Base-by-base conservation (phyloP, 495 filamentous ascomycete genomes). In the Aspergillus steynii region DNA sequence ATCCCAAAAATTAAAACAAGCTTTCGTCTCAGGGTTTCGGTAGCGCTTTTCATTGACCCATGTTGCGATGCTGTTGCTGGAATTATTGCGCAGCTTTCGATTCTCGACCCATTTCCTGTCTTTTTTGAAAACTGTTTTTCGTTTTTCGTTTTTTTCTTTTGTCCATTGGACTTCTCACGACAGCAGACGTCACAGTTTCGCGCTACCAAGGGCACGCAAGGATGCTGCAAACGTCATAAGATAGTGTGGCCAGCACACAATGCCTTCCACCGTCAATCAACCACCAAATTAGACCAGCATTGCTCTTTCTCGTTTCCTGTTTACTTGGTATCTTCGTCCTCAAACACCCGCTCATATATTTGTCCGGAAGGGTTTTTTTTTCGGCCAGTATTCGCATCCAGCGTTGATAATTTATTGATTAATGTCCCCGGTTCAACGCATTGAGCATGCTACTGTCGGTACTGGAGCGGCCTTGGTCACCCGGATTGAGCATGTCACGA, bases 371-470 rank as follows among this genome's bases (percentile, higher is more conserved):
- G 20, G 20, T 0, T 20, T 20, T 20, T 20, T 8, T 46, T 46
- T 46, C 42, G 42, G 42, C 42, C 8, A 8, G 42, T 46, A 8
- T 15, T 46, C 42, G 8, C 8, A 46, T 8, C 15, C 42, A 8
- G 42, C 42, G 8, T 8, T 46, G 15, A 46, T 15, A 46, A 8
- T 8, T 57, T 65, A 66, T 61, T 74, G 66, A 46, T 66, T 67
- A 42, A 71, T 68, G 5, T 74, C 77, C 27, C 76, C 80, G 78
- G 61, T 83, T 82, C 59, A 85, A 64, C 46, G 80, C 78, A 65
- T 83, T 82, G 50, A 85, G 72, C 83, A 85, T 85, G 60, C 82
- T 78, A 58, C 77, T 84, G 61, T 85, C 83, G 15, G 81, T 79
- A 59, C 76, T 82, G 46, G 80, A 81, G 15, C 81, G 77, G n/a